Conservation (phyloP, 176 grass and related monocot species). For the Avena sativa region DNA sequence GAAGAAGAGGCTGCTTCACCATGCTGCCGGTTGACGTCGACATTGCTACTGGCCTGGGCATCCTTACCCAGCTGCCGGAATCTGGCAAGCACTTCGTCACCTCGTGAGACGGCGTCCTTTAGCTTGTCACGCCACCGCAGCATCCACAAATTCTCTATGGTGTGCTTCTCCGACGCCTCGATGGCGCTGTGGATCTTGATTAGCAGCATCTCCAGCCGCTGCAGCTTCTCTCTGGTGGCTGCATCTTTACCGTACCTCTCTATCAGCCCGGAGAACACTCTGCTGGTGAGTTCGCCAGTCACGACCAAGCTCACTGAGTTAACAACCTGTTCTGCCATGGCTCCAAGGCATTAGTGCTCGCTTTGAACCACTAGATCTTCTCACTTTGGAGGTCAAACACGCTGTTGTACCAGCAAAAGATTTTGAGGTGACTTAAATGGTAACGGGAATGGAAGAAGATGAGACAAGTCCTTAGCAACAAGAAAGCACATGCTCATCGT, state of each 20-base stretch:
- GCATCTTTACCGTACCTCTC: background rate
- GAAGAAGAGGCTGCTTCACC: background rate
- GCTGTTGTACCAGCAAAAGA: background rate
- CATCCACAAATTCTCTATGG: background rate
- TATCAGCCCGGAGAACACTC: background rate
- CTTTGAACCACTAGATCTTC: background rate
- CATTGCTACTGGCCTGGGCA: background rate
- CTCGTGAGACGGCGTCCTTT: background rate
- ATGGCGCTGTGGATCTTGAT: slow-evolving; percentile 19
- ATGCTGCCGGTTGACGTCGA: background rate
- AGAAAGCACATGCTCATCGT: background rate
- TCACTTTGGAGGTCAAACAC: background rate
- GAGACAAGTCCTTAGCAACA: background rate
- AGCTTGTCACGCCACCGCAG: slow-evolving; percentile 42
- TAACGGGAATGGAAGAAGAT: background rate
- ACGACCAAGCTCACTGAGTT: background rate
- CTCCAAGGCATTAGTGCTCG: background rate
- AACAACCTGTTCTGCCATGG: background rate
- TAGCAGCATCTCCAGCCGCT: slow-evolving; percentile 37
- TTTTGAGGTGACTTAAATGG: background rate
- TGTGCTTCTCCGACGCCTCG: background rate
- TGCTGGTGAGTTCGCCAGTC: background rate
- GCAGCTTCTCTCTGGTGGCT: slow-evolving; percentile 21
- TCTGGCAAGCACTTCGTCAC: background rate
- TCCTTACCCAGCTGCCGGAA: slow-evolving; percentile 11